Base-by-base conservation (phyloP, 2,329 filamentous ascomycete species). In the Nothopassalora personata region DNA sequence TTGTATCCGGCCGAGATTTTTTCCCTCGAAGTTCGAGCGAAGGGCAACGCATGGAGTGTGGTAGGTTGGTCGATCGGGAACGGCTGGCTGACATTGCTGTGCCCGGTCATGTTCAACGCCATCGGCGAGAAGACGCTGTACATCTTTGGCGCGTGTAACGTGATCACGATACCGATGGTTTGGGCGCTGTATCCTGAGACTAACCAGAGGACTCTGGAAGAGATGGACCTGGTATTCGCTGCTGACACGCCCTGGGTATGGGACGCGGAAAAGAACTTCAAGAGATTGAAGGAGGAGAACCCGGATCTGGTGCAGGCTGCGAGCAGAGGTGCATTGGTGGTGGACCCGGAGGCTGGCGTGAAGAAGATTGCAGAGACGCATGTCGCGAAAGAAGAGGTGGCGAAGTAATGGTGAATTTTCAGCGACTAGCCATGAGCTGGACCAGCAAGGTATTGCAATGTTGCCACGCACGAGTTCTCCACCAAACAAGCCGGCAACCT, bases 41-140 rank as follows among this genome's bases (percentile, higher is more conserved):
- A 87, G 65, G 88, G 88, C 5, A 91, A 90, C 60, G 86, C 88
- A 0, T 90, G 84, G 81, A 87, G 88, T 19, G 87, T 91, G 0
- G 82, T 90, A 0, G 88, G 88, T 0, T 91, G 88, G 88, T 83
- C 80, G 13, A 89, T 91, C 53, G 88, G 88, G 0, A 90, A 90
- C 64, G 87, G 86, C 15, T 88, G 85, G 69, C 46, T 66, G 33
- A 71, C 73, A 0, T 66, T 77, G 0, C 68, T 77, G 1, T 73
- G 71, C n/a, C 75, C 75, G 0, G 68, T 74, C n/a, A 86, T 86
- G 74, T 87, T 89, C 68, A 74, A 78, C 57, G 76, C 79, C 5
- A 83, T 91, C 54, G 80, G 82, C 23, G 86, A 89, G 62, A 89
- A 88, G 68, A 90, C 87, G 0, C 77, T 90, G 0, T 88, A 90